Conservation (phyloP, 2,329 filamentous ascomycete species). For the Pseudocercospora macadamiae region DNA sequence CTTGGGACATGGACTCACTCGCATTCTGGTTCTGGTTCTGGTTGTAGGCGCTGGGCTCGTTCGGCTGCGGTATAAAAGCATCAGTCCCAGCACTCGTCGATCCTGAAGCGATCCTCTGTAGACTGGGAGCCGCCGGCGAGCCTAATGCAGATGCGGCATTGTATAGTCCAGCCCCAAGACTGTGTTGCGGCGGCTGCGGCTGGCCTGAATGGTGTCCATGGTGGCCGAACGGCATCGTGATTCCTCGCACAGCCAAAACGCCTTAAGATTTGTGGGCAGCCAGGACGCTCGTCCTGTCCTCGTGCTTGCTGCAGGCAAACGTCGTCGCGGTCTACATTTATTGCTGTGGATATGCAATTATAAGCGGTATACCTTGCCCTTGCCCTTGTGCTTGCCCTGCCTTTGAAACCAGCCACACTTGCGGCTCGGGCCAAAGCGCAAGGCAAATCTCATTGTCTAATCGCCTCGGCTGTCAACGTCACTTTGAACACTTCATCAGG, state of each 20-base stretch:
- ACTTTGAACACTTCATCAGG: background rate
- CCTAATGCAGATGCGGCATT: conserved; percentile 7
- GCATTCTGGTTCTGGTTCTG: too few species aligned
- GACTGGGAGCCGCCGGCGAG: conserved; percentile 8
- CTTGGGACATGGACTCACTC: conserved; percentile 14
- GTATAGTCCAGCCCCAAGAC: conserved; percentile 4
- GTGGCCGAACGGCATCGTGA: conserved; percentile 1
- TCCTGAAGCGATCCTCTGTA: conserved; percentile 30
- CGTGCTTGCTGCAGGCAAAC: background rate
- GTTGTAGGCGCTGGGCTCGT: conserved; percentile 1
- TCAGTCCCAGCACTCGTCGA: conserved; percentile 50
- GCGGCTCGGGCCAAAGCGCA: background rate
- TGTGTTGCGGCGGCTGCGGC: conserved; percentile 34
- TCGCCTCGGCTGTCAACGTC: background rate
- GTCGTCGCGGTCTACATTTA: conserved; percentile 1
- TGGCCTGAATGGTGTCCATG: conserved; percentile 14
- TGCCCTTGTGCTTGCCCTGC: too few species aligned
- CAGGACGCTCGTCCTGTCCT: background rate
- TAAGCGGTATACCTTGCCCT: background rate
- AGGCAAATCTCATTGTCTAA: background rate
- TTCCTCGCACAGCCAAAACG: background rate
- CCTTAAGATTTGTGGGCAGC: background rate
- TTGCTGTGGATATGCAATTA: background rate
- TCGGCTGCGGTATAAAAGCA: conserved; percentile 41
- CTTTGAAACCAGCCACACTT: background rate